Evolutionary conservation across 176 grass and related monocot genomes (phyloP).

Genomic region (Dendrocalamus sinicus): DNA sequence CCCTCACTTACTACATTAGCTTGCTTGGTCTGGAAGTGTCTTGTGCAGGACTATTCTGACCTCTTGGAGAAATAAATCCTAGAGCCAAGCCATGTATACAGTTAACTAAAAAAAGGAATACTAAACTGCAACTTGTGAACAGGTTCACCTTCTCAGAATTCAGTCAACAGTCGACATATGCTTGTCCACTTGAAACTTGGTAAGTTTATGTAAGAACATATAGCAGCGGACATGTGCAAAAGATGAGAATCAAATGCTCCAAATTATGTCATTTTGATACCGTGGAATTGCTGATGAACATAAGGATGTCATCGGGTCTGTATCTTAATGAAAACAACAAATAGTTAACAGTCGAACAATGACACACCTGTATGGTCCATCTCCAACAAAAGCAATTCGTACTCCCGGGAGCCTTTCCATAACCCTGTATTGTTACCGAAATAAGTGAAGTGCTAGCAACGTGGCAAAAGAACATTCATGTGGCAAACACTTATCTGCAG

Average conservation of each 20-base stretch:
- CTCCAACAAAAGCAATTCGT: conserved; percentile 93
- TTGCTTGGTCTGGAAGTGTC: conserved; percentile 10
- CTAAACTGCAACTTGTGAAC: background rate
- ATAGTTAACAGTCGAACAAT: conserved; percentile 24
- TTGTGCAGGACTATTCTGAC: background rate
- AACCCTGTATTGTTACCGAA: conserved; percentile 62
- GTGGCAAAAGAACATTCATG: conserved; percentile 27
- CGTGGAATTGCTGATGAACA: conserved; percentile 29
- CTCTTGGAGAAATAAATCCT: background rate
- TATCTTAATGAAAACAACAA: conserved; percentile 35
- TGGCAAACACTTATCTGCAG: background rate
- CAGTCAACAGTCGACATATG: background rate
- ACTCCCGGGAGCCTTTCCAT: conserved; percentile 88
- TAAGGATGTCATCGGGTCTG: background rate
- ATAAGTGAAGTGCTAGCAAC: conserved; percentile 37
- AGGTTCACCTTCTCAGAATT: conserved; percentile 12
- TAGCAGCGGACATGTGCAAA: background rate
- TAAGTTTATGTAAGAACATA: background rate
- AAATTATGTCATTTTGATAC: conserved; percentile 9
- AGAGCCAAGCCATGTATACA: background rate
- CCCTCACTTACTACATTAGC: conserved; percentile 11
- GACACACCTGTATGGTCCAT: conserved; percentile 82
- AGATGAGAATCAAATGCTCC: conserved; percentile 25
- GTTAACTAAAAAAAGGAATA: conserved; percentile 4
- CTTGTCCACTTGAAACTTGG: conserved; percentile 3